Evolutionary conservation across 192 early-diverging fungal species (phyloP).

Genomic region (Spinellus fusiger): DNA sequence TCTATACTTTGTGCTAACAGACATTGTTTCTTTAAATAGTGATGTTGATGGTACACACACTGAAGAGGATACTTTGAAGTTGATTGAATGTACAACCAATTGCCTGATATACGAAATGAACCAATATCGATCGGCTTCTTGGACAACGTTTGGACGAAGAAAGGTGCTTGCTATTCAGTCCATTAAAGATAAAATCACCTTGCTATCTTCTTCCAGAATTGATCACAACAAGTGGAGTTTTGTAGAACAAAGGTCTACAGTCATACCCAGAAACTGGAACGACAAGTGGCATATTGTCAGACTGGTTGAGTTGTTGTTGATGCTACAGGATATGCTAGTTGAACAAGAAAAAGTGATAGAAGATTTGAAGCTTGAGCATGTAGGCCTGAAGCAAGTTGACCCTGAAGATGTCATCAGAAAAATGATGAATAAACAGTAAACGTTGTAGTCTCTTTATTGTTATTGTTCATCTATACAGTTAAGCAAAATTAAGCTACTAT

Average conservation of each 20-base stretch:
- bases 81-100: conserved; percentile 1
- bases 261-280: conserved; percentile 1
- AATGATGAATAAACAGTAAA: not conserved
- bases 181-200: conserved; percentile 1
- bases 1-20: not conserved
- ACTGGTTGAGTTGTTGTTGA: not conserved
- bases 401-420: not conserved
- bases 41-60: not conserved
- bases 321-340: not conserved
- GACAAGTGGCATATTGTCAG: not conserved
- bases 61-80: conserved; percentile 6
- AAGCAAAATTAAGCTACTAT: no score
- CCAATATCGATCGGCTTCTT: conserved; percentile 4
- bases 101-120: conserved; percentile 7
- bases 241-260: conserved; percentile 1
- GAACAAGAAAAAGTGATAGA: not conserved
- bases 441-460: not conserved
- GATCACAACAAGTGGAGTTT: not conserved
- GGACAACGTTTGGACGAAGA: conserved; percentile 1
- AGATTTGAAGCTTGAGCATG: not conserved
- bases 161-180: conserved; percentile 2
- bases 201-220: not conserved
- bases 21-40: conserved; percentile 2
- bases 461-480: no score
- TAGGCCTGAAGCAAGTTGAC: not conserved